Evolutionary conservation across 345 rosid genomes (phyloP).

Genomic region (Ceriops zippeliana): DNA sequence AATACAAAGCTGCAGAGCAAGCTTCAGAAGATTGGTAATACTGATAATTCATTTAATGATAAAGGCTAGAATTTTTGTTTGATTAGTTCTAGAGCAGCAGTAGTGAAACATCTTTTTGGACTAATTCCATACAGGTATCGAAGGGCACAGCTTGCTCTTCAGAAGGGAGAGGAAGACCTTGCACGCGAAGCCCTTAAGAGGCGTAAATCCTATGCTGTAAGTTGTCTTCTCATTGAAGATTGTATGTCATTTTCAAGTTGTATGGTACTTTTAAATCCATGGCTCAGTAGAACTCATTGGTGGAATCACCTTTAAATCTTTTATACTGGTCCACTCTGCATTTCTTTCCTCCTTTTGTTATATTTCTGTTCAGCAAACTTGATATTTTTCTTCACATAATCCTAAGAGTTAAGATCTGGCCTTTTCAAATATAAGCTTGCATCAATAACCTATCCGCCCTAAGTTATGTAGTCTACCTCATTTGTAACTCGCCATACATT

Average conservation of each 20-base stretch:
- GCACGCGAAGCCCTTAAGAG: slow-evolving; percentile 87
- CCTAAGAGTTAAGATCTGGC: neutral
- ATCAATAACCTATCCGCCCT: neutral
- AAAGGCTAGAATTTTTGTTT: too few relatives aligned
- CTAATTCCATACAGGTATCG: slow-evolving; percentile 50
- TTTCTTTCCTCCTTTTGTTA: neutral
- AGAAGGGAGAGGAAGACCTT: slow-evolving; percentile 79
- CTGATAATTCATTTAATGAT: too few relatives aligned
- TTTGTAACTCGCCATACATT: neutral
- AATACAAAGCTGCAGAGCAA: slow-evolving; percentile 62
- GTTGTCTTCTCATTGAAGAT: slow-evolving; percentile 15
- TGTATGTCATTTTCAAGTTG: neutral
- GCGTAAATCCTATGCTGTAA: slow-evolving; percentile 71
- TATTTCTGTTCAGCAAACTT: neutral
- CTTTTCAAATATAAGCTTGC: neutral
- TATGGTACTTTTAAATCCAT: neutral
- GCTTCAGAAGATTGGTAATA: slow-evolving; percentile 72
- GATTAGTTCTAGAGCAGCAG: neutral
- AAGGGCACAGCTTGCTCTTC: slow-evolving; percentile 73
- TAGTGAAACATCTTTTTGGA: neutral
- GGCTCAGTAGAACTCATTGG: neutral
- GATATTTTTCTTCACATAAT: neutral
- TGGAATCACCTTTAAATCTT: neutral
- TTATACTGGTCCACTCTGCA: neutral
- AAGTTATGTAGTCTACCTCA: neutral